phyloP scores from a whole-genome alignment of 2,329 filamentous ascomycete species.

The Metarhizium brunneum region DNA sequence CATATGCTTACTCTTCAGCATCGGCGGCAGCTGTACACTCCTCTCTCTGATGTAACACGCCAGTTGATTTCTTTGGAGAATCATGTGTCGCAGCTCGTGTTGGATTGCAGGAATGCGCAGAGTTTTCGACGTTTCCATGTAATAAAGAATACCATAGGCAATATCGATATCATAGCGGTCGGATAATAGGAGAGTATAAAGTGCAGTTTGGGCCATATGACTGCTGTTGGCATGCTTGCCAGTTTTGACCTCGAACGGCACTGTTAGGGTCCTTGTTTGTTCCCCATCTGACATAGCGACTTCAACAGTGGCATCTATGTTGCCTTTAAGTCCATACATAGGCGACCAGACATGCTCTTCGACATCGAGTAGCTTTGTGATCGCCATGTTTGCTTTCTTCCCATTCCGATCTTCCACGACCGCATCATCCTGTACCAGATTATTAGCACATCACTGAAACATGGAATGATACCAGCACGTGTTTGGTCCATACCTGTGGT shows the following conservation, averaged over 20 bases:
- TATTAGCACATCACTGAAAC: background rate
- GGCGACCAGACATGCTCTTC: constrained; percentile 99
- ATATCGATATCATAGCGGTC: constrained; percentile 94
- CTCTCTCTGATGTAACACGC: constrained; percentile 78
- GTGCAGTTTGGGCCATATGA: constrained; percentile 86
- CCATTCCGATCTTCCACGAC: constrained; percentile 72
- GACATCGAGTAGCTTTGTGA: constrained; percentile 90
- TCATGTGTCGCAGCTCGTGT: constrained; percentile 88
- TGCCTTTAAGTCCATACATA: constrained; percentile 93
- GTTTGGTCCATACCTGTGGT: constrained; percentile 48
- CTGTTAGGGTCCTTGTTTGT: constrained; percentile 61
- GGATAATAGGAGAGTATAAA: constrained; percentile 87
- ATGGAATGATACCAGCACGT: background rate
- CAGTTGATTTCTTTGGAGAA: constrained; percentile 87
- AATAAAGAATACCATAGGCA: constrained; percentile 84
- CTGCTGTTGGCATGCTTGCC: constrained; percentile 73
- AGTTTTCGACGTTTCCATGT: constrained; percentile 83
- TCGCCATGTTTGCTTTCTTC: constrained; percentile 67
- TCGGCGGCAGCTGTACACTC: constrained; percentile 69
- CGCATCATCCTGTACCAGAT: constrained; percentile 48
- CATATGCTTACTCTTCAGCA: constrained; percentile 72
- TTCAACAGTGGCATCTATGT: constrained; percentile 94
- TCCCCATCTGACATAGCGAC: constrained; percentile 66
- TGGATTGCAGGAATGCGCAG: constrained; percentile 77
- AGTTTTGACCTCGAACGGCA: constrained; percentile 93